Evolutionary conservation across 1,284 basidiomycete species (phyloP).

Genomic region (Kwoniella shivajii): DNA sequence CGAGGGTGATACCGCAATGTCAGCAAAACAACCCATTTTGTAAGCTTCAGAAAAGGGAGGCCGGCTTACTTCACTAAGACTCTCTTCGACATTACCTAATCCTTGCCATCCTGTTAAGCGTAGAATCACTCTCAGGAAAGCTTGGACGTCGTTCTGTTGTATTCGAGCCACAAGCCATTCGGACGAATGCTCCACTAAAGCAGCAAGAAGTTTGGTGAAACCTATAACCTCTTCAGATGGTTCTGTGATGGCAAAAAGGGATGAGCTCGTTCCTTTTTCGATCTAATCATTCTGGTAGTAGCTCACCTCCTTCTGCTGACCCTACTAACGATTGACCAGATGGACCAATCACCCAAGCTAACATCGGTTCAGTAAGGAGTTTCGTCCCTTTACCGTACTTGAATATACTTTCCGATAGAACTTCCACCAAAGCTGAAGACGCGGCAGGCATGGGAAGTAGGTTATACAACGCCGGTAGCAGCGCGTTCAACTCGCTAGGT

Average conservation of each 20-base stretch:
- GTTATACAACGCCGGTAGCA: conserved; percentile 58
- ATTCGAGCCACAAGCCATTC: conserved; percentile 74
- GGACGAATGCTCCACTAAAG: conserved; percentile 80
- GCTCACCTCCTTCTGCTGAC: conserved; percentile 29
- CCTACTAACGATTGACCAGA: conserved; percentile 33
- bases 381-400: conserved; percentile 69
- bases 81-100: conserved; percentile 75
- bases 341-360: conserved; percentile 69
- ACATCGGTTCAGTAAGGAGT: conserved; percentile 75
- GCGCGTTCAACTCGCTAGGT: conserved; percentile 57
- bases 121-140: conserved; percentile 70
- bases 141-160: conserved; percentile 64
- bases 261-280: not conserved
- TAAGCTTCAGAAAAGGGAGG: not conserved
- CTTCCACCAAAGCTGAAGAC: conserved; percentile 72
- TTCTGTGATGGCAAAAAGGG: conserved; percentile 19
- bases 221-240: conserved; percentile 55
- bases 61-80: conserved; percentile 66
- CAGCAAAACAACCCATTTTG: not conserved
- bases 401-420: conserved; percentile 71
- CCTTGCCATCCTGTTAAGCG: conserved; percentile 74
- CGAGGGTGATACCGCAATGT: too few relatives aligned
- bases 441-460: conserved; percentile 63
- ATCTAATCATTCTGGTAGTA: not conserved
- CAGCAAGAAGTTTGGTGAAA: conserved; percentile 74